Evolutionary conservation across 1,284 basidiomycete genomes (phyloP), one percentile per base, ranked within the genome.

Genomic region (Naganishia cerealis): DNA sequence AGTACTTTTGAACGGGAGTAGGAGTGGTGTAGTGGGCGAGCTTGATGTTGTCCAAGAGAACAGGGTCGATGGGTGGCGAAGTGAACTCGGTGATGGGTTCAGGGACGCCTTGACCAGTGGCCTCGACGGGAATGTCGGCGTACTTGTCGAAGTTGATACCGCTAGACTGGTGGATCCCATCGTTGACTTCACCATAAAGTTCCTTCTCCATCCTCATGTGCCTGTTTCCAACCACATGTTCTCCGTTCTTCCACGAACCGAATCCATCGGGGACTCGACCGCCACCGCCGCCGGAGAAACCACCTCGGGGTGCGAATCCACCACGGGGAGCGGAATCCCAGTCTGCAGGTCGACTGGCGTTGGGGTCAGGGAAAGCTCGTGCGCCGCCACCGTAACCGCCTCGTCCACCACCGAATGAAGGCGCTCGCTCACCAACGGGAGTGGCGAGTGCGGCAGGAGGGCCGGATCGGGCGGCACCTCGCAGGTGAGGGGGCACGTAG

Each of bases 121-220:
- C 95, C 83, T 99, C 96, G 75, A 99, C 94, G 72, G 96, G 96
- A 77, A 99, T 99, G 81, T 99, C 95, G 80, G 96, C 94, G 80
- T 99, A 99, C 83, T 96, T 96, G 85, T 99, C 96, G 78, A 99
- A 99, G 85, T 99, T 99, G 85, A 99, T 98, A 73, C 96, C 96
- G 59, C 94, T 96, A 76, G 92, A 88, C 76, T 83, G 82, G 72
- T 83, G 81, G 56, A 75, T 73, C 57, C 78, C 87, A 80, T 98
- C 96, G 67, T 87, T 85, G 52, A 85, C 85, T 72, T 96, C 93
- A 65, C 96, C 96, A 77, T 90, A 99, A 53, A 99, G 89, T 79
- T 99, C 94, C 82, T 91, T 94, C 84, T 99, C 94, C 72, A 93
- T 85, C 75, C 92, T 88, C 77, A 84, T 82, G 84, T 95, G 96